Evolutionary conservation across 2,329 filamentous ascomycete species (phyloP).

Genomic region (Scedosporium dehoogii): DNA sequence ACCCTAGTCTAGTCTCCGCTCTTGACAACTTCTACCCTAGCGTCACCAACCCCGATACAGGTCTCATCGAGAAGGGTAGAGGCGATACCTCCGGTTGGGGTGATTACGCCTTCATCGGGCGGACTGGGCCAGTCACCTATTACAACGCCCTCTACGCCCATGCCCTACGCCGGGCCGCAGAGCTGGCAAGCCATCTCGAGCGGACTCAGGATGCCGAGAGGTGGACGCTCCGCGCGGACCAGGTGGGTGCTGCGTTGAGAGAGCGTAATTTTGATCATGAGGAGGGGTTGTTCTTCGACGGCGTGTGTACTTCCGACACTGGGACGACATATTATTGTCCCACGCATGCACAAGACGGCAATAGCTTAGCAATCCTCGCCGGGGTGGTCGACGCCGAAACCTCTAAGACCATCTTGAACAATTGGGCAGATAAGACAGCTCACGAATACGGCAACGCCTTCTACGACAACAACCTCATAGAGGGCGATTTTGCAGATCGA

Average conservation of each 20-base stretch:
- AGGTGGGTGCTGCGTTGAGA: slow-evolving; percentile 24
- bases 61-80: slow-evolving; percentile 30
- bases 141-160: slow-evolving; percentile 42
- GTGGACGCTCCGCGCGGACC: slow-evolving; percentile 28
- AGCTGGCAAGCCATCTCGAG: slow-evolving; percentile 22
- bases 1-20: slow-evolving; percentile 25
- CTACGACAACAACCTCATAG: slow-evolving; percentile 33
- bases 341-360: slow-evolving; percentile 40
- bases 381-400: slow-evolving; percentile 16
- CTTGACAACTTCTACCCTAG: slow-evolving; percentile 36
- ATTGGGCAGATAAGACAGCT: slow-evolving; percentile 24
- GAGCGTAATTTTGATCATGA: slow-evolving; percentile 28
- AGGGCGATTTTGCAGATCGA: slow-evolving; percentile 27
- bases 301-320: slow-evolving; percentile 13
- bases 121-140: slow-evolving; percentile 37
- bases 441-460: slow-evolving; percentile 39
- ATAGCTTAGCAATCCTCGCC: slow-evolving; percentile 33
- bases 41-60: slow-evolving; percentile 26
- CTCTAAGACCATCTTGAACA: slow-evolving; percentile 24
- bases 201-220: slow-evolving; percentile 22
- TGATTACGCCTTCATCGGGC: slow-evolving; percentile 40
- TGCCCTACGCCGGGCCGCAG: slow-evolving; percentile 31
- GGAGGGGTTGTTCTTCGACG: slow-evolving; percentile 36
- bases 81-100: slow-evolving; percentile 26
- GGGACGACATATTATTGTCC: slow-evolving; percentile 16